Evolutionary conservation across 108 stramenopile genomes (phyloP).

Genomic region (Poteriospumella lacustris): DNA sequence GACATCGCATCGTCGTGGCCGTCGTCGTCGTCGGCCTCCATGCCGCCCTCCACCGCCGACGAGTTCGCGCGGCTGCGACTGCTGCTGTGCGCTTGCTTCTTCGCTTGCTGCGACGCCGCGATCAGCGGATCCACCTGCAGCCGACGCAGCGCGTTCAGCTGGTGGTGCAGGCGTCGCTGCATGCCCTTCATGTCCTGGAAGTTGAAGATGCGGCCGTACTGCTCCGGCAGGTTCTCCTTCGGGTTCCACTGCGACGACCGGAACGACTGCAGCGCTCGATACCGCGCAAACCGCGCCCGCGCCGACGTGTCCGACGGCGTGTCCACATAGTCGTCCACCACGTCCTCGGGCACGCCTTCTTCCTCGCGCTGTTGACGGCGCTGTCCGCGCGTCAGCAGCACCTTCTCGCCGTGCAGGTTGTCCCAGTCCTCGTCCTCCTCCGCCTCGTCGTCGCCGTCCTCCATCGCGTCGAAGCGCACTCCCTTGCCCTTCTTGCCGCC

Average conservation of each 20-base stretch:
- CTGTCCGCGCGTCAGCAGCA: slow-evolving; percentile 59
- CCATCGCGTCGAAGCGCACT: slow-evolving; percentile 29
- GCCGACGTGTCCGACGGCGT: slow-evolving; percentile 76
- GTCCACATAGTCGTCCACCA: slow-evolving; percentile 90
- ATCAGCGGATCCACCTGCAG: slow-evolving; percentile 37
- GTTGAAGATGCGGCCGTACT: slow-evolving; percentile 87
- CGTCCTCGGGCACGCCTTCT: slow-evolving; percentile 61
- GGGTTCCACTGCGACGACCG: slow-evolving; percentile 89
- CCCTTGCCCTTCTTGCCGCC: slow-evolving; percentile 52
- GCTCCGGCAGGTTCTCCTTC: slow-evolving; percentile 89
- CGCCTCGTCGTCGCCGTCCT: neutral
- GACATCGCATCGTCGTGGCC: slow-evolving; percentile 34
- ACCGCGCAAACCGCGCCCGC: slow-evolving; percentile 84
- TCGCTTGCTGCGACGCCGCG: slow-evolving; percentile 5
- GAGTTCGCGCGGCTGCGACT: too few species aligned
- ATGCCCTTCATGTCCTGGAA: slow-evolving; percentile 41
- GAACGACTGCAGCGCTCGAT: slow-evolving; percentile 85
- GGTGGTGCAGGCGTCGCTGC: slow-evolving; percentile 37
- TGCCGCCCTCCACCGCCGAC: slow-evolving; percentile 58
- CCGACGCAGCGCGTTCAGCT: too few species aligned
- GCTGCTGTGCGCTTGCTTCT: neutral
- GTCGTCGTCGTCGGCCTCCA: slow-evolving; percentile 44
- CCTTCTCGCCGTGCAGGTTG: slow-evolving; percentile 62
- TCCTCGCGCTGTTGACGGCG: slow-evolving; percentile 14
- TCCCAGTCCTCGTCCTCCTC: slow-evolving; percentile 41